Percentiles rank a stretch among this genome's conserved stretches.
These are phyloP conservation scores for Metschnikowia kofuensis DNA, from an alignment of 805 yeast genomes.

Conservation along the genomic window DNA sequence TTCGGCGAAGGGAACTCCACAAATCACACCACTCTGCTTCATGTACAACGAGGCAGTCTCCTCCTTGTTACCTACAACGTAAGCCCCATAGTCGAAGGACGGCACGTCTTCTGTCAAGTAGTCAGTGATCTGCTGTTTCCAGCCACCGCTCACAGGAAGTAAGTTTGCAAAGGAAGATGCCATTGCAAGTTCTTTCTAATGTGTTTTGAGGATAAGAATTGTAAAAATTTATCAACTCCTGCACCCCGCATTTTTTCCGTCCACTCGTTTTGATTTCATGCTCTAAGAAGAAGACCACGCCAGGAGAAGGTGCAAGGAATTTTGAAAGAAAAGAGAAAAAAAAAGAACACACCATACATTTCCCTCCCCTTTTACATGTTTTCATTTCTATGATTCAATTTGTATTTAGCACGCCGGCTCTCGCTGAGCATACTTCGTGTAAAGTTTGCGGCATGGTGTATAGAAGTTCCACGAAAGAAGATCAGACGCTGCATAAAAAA, in stretches of 20 bases:
- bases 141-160: constrained; percentile 71
- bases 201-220: background rate
- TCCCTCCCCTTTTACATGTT: background rate
- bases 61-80: constrained; percentile 76
- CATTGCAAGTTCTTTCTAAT: constrained; percentile 8
- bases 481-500: constrained; percentile 45
- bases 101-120: constrained; percentile 91
- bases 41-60: constrained; percentile 78
- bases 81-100: constrained; percentile 91
- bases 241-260: constrained; percentile 10
- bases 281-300: no score
- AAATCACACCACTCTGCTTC: constrained; percentile 74
- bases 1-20: constrained; percentile 86
- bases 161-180: constrained; percentile 43
- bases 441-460: constrained; percentile 54
- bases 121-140: constrained; percentile 75
- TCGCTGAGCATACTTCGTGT: constrained; percentile 32
- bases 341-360: background rate
- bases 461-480: constrained; percentile 37
- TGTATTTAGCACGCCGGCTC: constrained; percentile 6
- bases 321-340: no score
- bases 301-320: no score
- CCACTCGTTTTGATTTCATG: background rate
- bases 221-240: constrained; percentile 4
- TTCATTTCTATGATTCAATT: constrained; percentile 11